These are phyloP conservation scores for Nowakowskiella sp. DNA, from an alignment of 192 early-diverging fungal genomes.

Conservation along the genomic window DNA sequence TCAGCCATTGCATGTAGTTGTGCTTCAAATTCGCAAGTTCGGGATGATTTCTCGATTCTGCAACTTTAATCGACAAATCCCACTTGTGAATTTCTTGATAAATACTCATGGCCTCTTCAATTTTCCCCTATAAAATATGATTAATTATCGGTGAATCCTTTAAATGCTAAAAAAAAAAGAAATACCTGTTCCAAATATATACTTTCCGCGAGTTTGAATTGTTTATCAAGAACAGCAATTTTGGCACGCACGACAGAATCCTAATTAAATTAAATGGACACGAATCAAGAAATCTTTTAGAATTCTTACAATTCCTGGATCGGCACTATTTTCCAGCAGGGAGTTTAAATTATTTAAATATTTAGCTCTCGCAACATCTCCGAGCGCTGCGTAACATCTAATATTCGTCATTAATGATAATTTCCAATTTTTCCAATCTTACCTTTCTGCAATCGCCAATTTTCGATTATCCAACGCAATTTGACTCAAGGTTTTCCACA, in stretches of 20 bases:
- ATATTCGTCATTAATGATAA: background rate
- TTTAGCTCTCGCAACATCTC: constrained; percentile 42
- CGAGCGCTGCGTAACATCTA: constrained; percentile 53
- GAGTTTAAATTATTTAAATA: constrained; percentile 42
- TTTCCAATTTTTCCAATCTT: background rate
- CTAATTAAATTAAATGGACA: constrained; percentile 2
- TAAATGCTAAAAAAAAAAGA: constrained; percentile 1
- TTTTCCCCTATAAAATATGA: constrained; percentile 31
- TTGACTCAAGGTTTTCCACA: constrained; percentile 52
- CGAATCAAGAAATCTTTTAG: constrained; percentile 13
- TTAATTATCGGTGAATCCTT: background rate
- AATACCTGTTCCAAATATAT: constrained; percentile 51
- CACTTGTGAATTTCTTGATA: constrained; percentile 65
- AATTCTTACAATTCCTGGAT: too few relatives aligned
- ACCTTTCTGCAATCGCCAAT: constrained; percentile 48
- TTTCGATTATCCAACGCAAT: constrained; percentile 48
- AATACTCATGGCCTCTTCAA: constrained; percentile 61
- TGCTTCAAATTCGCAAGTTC: constrained; percentile 47
- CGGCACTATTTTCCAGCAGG: constrained; percentile 12
- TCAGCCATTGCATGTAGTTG: constrained; percentile 59
- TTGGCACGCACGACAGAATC: constrained; percentile 25
- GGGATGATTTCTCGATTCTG: constrained; percentile 53
- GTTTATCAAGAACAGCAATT: constrained; percentile 50
- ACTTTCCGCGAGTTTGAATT: constrained; percentile 53
- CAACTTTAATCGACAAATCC: constrained; percentile 58